Conservation (phyloP, 176 grass and related monocot genomes). For the Oryza brachyantha region DNA sequence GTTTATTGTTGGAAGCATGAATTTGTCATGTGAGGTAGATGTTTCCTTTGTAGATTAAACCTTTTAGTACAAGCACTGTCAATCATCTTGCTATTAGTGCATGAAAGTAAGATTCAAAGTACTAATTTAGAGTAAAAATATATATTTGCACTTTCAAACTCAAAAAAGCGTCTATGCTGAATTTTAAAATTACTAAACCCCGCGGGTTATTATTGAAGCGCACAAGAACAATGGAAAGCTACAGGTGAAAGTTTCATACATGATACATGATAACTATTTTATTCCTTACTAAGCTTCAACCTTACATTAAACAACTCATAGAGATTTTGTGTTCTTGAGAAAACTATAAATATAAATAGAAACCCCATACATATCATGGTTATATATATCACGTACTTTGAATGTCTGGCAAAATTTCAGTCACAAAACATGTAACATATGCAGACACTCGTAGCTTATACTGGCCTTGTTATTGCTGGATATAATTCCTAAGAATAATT, state of each 20-base stretch:
- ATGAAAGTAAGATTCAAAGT: conserved; percentile 12
- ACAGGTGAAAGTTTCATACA: background rate
- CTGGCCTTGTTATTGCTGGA: too few species aligned
- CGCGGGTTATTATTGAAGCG: background rate
- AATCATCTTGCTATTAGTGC: conserved; percentile 29
- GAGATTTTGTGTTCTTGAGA: too few species aligned
- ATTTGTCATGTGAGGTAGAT: conserved; percentile 39
- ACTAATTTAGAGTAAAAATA: background rate
- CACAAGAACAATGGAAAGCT: background rate
- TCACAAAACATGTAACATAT: too few species aligned
- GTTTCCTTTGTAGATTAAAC: conserved; percentile 13
- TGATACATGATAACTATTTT: background rate
- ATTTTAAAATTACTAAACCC: background rate
- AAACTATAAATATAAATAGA: too few species aligned
- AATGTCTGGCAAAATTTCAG: too few species aligned
- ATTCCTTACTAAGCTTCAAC: background rate
- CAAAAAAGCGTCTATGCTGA: background rate
- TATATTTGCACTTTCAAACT: background rate
- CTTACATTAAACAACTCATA: too few species aligned
- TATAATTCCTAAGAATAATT: too few species aligned
- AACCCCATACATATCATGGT: too few species aligned
- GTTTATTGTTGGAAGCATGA: conserved; percentile 1
- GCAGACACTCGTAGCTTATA: too few species aligned
- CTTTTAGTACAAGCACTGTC: background rate
- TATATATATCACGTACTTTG: too few species aligned